These are phyloP conservation scores for Tinospora cordifolia DNA, from an alignment of 164 flowering plant species.

Conservation along the genomic window DNA sequence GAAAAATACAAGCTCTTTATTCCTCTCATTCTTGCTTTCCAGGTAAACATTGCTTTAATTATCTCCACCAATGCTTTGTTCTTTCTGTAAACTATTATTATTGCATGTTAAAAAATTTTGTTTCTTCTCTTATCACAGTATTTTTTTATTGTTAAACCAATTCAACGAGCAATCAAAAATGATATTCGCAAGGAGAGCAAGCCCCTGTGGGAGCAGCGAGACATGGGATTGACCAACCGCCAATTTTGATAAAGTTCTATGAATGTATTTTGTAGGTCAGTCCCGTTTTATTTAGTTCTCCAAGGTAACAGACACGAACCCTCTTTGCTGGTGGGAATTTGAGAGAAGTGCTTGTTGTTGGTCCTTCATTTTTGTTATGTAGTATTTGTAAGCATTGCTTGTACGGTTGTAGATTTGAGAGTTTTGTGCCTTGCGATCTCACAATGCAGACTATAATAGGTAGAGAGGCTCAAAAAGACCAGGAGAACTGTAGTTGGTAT, in stretches of 20 bases:
- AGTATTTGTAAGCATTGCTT: not conserved
- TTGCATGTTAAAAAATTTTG: no score
- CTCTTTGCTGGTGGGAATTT: not conserved
- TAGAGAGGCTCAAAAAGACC: no score
- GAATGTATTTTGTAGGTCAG: not conserved
- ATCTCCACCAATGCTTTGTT: no score
- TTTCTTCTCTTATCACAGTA: conserved; percentile 39
- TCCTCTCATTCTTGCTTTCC: conserved; percentile 60
- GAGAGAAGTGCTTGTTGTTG: not conserved
- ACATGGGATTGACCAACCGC: conserved; percentile 35
- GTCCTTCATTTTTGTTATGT: not conserved
- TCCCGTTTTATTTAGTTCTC: not conserved
- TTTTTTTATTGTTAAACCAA: conserved; percentile 47
- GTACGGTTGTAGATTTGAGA: no score
- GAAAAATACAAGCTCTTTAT: conserved; percentile 58
- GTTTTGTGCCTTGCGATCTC: no score
- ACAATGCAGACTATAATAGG: no score
- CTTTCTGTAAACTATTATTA: no score
- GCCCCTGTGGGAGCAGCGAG: conserved; percentile 57
- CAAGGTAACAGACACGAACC: not conserved
- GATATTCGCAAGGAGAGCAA: conserved; percentile 43
- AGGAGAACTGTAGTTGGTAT: no score
- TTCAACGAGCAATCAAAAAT: conserved; percentile 44
- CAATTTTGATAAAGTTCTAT: conserved; percentile 20
- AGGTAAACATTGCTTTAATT: no score